A percentile compares a stretch with the other conserved stretches of the same genome.
phyloP scores from a whole-genome alignment of 1,284 basidiomycete species.

The Cutaneotrichosporon arboriforme region DNA sequence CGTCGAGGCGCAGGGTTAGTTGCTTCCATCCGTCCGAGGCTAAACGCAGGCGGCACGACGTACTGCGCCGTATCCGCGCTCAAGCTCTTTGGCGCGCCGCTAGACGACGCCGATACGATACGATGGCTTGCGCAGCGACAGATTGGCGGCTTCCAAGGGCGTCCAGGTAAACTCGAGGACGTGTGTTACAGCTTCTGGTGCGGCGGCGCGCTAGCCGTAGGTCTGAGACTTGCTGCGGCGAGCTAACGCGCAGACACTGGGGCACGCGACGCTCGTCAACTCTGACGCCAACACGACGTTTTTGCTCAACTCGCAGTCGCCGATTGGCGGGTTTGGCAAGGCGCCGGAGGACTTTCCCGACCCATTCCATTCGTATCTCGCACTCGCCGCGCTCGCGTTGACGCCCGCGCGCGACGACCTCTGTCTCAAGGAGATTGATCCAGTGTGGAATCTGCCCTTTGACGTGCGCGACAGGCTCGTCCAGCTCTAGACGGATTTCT shows the following conservation, averaged over 20 bases:
- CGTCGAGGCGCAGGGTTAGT: slow-evolving; percentile 77
- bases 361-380: slow-evolving; percentile 85
- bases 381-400: slow-evolving; percentile 70
- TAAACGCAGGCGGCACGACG: slow-evolving; percentile 71
- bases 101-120: slow-evolving; percentile 44
- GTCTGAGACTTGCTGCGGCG: slow-evolving; percentile 25
- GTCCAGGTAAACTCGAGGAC: slow-evolving; percentile 77
- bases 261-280: slow-evolving; percentile 57
- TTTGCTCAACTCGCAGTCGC: slow-evolving; percentile 69
- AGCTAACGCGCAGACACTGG: slow-evolving; percentile 57
- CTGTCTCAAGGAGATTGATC: slow-evolving; percentile 60
- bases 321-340: slow-evolving; percentile 78
- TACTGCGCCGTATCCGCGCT: slow-evolving; percentile 83
- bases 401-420: slow-evolving; percentile 53
- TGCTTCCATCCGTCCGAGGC: not conserved
- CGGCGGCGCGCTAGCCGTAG: slow-evolving; percentile 66
- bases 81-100: slow-evolving; percentile 49
- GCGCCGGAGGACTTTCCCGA: slow-evolving; percentile 73
- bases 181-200: slow-evolving; percentile 96
- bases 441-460: slow-evolving; percentile 62
- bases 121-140: slow-evolving; percentile 74
- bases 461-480: slow-evolving; percentile 62
- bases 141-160: slow-evolving; percentile 74
- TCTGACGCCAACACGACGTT: slow-evolving; percentile 56
- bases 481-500: not conserved